phyloP scores from a whole-genome alignment of 2,329 filamentous ascomycete genomes.

The Sporothrix globosa region DNA sequence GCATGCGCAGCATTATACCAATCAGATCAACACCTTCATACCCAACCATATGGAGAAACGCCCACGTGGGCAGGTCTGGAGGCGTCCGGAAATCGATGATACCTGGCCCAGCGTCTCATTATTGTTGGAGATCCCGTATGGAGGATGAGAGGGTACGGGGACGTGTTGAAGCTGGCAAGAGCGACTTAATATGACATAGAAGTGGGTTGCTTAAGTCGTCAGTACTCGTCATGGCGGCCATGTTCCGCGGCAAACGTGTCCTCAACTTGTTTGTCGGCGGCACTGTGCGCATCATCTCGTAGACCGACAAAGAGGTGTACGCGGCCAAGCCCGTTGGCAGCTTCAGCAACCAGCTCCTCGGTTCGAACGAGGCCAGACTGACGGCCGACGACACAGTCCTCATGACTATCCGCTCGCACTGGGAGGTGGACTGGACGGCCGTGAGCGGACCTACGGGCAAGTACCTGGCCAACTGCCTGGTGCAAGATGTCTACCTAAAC shows the following conservation, averaged over 20 bases:
- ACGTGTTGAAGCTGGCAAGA: not conserved
- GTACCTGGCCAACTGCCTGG: slow-evolving; percentile 42
- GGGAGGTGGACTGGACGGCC: not conserved
- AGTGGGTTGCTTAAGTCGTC: not conserved
- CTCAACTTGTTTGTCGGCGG: slow-evolving; percentile 20
- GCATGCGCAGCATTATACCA: too few species aligned
- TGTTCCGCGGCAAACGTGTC: slow-evolving; percentile 3
- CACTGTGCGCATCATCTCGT: slow-evolving; percentile 25
- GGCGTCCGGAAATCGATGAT: not conserved
- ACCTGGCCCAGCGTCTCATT: not conserved
- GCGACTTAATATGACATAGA: not conserved
- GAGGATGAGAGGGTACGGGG: not conserved
- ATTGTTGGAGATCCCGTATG: too few species aligned
- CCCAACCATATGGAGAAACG: too few species aligned
- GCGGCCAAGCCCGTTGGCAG: slow-evolving; percentile 8
- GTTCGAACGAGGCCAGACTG: slow-evolving; percentile 22
- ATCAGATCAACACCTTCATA: too few species aligned
- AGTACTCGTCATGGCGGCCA: slow-evolving; percentile 12
- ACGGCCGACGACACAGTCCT: slow-evolving; percentile 15
- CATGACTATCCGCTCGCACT: not conserved
- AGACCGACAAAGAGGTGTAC: slow-evolving; percentile 32
- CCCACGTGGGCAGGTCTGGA: too few species aligned
- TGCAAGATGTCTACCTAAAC: slow-evolving; percentile 54
- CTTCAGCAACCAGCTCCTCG: not conserved
- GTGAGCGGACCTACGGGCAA: not conserved